Evolutionary conservation across 2,329 filamentous ascomycete species (phyloP).

Genomic region (Neospermospora avenae): DNA sequence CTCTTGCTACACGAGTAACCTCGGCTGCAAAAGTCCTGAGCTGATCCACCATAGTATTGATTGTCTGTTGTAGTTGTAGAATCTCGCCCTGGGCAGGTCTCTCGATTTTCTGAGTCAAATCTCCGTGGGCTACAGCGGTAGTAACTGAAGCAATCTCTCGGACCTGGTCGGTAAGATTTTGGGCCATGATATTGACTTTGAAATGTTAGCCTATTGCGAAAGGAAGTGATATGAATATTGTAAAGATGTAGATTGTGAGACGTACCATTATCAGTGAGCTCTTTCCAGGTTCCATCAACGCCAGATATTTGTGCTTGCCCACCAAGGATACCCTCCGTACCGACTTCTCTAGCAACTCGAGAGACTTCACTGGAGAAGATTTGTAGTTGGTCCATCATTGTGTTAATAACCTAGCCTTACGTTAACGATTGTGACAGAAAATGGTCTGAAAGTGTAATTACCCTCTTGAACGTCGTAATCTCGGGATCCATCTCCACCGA

Average conservation of each 20-base stretch:
- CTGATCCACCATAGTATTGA: constrained; percentile 89
- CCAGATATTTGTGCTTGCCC: constrained; percentile 92
- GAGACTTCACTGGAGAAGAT: constrained; percentile 97
- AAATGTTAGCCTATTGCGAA: constrained; percentile 17
- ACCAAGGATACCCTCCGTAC: constrained; percentile 89
- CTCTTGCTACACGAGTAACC: constrained; percentile 77
- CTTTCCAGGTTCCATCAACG: constrained; percentile 96
- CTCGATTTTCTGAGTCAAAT: constrained; percentile 81
- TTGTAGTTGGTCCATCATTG: constrained; percentile 97
- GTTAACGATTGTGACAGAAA: constrained; percentile 6
- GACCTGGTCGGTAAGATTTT: constrained; percentile 79
- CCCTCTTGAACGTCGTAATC: constrained; percentile 96
- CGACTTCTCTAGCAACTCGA: constrained; percentile 89
- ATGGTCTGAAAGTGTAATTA: constrained; percentile 37
- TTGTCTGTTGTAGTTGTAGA: constrained; percentile 77
- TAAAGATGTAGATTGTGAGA: background rate
- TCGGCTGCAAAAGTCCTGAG: constrained; percentile 79
- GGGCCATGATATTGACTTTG: constrained; percentile 77
- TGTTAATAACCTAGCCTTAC: constrained; percentile 64
- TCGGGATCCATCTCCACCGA: constrained; percentile 96
- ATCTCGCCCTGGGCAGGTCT: constrained; percentile 79
- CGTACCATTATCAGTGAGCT: constrained; percentile 81
- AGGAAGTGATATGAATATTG: background rate
- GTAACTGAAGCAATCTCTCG: constrained; percentile 83
- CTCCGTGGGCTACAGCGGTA: constrained; percentile 77